Base-by-base conservation (phyloP, 441 rosid species). In the Iberis amara region DNA sequence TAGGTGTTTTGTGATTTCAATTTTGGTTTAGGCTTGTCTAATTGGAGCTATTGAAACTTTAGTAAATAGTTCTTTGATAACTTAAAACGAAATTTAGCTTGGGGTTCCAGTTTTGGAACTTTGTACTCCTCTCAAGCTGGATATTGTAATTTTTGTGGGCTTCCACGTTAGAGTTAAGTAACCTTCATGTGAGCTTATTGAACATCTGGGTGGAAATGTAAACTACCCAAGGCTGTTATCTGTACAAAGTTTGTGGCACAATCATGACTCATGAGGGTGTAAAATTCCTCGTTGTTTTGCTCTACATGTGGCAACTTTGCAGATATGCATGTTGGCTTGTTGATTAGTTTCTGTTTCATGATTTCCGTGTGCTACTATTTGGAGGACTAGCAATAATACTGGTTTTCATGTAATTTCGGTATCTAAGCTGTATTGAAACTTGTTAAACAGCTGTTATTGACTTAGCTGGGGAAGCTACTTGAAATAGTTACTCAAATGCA, bases 141-240 rank as follows among this genome's bases (percentile, higher is more conserved):
- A 15, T 33, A 9, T 52, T 42, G 38, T 35, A 42, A 3, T 42
- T 41, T 26, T 45, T 11, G 54, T 11, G 27, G 27, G 11, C 47
- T 55, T 14, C 32, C 13, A 39, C 42, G 31, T 41, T 6, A 48
- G 11, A 15, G 37, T 62, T 39, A 23, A 30, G 55, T 31, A 39
- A 46, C 41, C 21, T 30, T 46, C 37, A 7, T 28, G 23, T 7
- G 14, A 46, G 44, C 49, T 47, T 47, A 33, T 38, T 53, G 40
- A 62, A 46, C 66, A 23, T 62, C 2, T 36, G 39, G 47, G 21
- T 44, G 13, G 32, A 37, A 52, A 52, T 11, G 30, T 31, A 1
- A 38, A 39, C 43, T 28, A 28, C 15, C 3, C 30, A 42, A 30
- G 8, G 30, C 11, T 14, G 47, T 27, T 18, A 43, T 61, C 41